Evolutionary conservation across 2,329 filamentous ascomycete genomes (phyloP).

Genomic region (Myrmaecium sp.): DNA sequence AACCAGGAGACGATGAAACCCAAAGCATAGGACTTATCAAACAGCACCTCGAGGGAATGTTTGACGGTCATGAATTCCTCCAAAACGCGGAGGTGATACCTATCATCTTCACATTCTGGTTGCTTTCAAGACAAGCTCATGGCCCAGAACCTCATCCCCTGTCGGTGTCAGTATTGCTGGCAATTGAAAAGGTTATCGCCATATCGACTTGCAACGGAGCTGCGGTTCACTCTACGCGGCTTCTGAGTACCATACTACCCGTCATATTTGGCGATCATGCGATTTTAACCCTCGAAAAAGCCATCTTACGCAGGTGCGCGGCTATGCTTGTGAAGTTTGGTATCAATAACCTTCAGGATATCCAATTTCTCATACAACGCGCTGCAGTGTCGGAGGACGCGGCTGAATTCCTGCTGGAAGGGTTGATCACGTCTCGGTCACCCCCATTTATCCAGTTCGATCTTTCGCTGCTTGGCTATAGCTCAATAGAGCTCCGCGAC

Average conservation of each 20-base stretch:
- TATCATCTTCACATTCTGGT: constrained; percentile 22
- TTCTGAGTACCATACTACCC: constrained; percentile 18
- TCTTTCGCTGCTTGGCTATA: constrained; percentile 70
- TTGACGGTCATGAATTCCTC: constrained; percentile 23
- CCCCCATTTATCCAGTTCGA: constrained; percentile 91
- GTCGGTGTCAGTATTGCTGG: constrained; percentile 19
- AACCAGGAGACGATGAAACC: constrained; percentile 1
- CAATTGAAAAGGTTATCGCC: constrained; percentile 16
- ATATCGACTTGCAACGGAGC: constrained; percentile 22
- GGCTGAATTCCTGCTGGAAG: constrained; percentile 55
- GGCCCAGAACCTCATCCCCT: constrained; percentile 17
- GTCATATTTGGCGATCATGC: constrained; percentile 11
- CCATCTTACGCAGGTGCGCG: constrained; percentile 49
- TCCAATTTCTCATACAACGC: constrained; percentile 53
- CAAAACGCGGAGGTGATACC: constrained; percentile 24
- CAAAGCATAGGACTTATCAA: too few relatives aligned
- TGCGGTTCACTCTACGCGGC: constrained; percentile 18
- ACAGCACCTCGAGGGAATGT: constrained; percentile 15
- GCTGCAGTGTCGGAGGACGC: constrained; percentile 34
- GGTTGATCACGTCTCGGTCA: constrained; percentile 55
- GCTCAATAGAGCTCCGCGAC: constrained; percentile 78
- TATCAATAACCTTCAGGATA: constrained; percentile 65
- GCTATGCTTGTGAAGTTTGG: constrained; percentile 56
- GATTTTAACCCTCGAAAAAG: constrained; percentile 1
- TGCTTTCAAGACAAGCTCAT: constrained; percentile 16